Evolutionary conservation across 2,329 filamentous ascomycete species (phyloP).

Genomic region (Xylariales sp.): DNA sequence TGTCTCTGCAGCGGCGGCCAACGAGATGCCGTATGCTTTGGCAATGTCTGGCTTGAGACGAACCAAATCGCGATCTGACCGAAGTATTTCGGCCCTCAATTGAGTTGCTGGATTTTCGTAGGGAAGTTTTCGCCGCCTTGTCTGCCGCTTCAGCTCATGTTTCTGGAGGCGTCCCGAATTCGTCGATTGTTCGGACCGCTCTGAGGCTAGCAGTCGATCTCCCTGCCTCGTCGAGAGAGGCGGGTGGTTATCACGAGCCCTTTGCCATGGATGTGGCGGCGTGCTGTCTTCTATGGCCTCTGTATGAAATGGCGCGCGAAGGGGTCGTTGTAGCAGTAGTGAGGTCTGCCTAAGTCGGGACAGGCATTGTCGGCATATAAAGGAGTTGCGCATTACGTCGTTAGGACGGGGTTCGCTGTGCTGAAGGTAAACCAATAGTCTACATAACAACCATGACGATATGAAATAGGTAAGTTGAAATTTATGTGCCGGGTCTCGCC

Average conservation of each 20-base stretch:
- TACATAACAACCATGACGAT: no score
- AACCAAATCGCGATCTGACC: not conserved
- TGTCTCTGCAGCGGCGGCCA: constrained; percentile 17
- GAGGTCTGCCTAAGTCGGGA: constrained; percentile 14
- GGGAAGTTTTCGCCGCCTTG: no score
- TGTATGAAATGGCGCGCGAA: constrained; percentile 9
- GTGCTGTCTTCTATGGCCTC: constrained; percentile 6
- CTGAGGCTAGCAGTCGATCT: no score
- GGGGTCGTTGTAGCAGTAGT: constrained; percentile 4
- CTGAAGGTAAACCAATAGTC: no score
- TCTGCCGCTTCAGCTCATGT: no score
- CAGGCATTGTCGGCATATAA: constrained; percentile 24
- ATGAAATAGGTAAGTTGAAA: no score
- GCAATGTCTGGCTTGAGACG: constrained; percentile 12
- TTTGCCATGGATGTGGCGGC: not conserved
- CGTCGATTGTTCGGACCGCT: no score
- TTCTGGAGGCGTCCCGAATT: no score
- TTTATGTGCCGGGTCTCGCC: no score
- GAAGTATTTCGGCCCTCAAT: constrained; percentile 5
- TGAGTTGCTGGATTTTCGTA: no score
- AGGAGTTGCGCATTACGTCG: constrained; percentile 19
- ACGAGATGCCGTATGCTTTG: constrained; percentile 14
- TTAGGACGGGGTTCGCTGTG: not conserved
- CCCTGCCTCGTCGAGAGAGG: no score
- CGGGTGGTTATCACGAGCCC: no score